A percentile compares a stretch with the other conserved stretches of the same genome.
Conservation (phyloP, 2,329 filamentous ascomycete species). For the Sclerotiophoma versabilis region DNA sequence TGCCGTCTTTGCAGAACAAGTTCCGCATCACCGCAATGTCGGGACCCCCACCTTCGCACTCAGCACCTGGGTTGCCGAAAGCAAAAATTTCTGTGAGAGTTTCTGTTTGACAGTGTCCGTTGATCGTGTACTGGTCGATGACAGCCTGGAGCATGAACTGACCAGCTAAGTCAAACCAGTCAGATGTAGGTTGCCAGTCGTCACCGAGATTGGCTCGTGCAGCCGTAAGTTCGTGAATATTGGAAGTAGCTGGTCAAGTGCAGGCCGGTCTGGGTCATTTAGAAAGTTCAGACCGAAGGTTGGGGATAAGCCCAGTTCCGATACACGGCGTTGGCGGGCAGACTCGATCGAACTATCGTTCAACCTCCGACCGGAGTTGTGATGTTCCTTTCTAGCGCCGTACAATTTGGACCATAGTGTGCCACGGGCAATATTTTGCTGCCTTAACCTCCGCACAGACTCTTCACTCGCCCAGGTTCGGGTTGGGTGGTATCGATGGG, state of each 20-base stretch:
- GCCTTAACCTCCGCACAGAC: slow-evolving; percentile 47
- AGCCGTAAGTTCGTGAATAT: slow-evolving; percentile 60
- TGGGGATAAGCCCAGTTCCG: slow-evolving; percentile 34
- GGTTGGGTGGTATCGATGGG: slow-evolving; percentile 49
- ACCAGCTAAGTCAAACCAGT: slow-evolving; percentile 56
- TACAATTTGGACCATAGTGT: background rate
- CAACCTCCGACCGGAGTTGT: background rate
- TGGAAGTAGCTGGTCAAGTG: slow-evolving; percentile 53
- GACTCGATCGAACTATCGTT: background rate
- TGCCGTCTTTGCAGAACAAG: slow-evolving; percentile 46
- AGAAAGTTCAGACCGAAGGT: slow-evolving; percentile 31
- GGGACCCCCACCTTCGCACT: slow-evolving; percentile 32
- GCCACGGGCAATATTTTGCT: slow-evolving; percentile 46
- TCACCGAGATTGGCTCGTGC: slow-evolving; percentile 41
- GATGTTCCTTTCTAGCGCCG: slow-evolving; percentile 35
- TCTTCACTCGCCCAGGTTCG: slow-evolving; percentile 48
- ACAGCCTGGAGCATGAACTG: slow-evolving; percentile 60
- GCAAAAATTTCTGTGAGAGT: slow-evolving; percentile 54
- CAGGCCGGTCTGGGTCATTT: slow-evolving; percentile 45
- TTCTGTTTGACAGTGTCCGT: slow-evolving; percentile 46
- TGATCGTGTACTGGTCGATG: slow-evolving; percentile 57
- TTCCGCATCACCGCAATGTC: slow-evolving; percentile 42
- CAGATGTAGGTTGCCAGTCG: slow-evolving; percentile 44
- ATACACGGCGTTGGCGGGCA: slow-evolving; percentile 34
- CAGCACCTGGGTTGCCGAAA: slow-evolving; percentile 50